A percentile compares a stretch with the other conserved stretches of the same genome.
Evolutionary conservation across 495 filamentous ascomycete genomes (phyloP).

Genomic region (Daldinia childiae): DNA sequence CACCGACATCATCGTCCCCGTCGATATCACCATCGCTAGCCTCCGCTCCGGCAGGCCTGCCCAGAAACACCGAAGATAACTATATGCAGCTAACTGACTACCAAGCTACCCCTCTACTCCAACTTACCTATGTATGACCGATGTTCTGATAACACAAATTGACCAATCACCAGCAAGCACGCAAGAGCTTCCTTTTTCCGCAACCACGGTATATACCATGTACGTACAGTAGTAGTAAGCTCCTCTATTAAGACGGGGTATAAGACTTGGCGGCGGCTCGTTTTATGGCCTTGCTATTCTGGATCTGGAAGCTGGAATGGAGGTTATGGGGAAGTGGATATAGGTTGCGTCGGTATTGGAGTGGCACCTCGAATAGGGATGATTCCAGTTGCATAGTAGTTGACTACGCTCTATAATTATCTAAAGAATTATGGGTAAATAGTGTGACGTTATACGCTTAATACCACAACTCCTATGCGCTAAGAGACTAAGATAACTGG

Average conservation of each 20-base stretch:
- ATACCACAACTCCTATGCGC: no score
- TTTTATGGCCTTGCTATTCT: conserved; percentile 5
- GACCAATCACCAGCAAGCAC: conserved; percentile 13
- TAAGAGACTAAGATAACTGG: no score
- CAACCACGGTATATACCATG: background rate
- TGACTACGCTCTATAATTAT: no score
- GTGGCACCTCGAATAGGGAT: background rate
- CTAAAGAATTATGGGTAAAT: no score
- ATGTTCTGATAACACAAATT: conserved; percentile 20
- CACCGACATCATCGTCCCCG: conserved; percentile 18
- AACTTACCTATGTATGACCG: background rate
- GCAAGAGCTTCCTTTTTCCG: conserved; percentile 2
- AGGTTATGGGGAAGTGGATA: background rate
- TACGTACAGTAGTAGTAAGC: conserved; percentile 2
- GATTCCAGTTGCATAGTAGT: no score
- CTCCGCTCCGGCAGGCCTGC: background rate
- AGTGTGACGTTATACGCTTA: no score
- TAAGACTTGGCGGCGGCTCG: conserved; percentile 19
- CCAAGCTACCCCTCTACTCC: background rate
- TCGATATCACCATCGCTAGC: conserved; percentile 26
- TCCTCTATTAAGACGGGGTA: conserved; percentile 5
- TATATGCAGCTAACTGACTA: background rate
- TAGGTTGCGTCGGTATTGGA: background rate
- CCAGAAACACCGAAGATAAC: background rate
- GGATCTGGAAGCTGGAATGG: conserved; percentile 20